Percentiles rank a stretch among this genome's conserved stretches.
Evolutionary conservation across 345 rosid genomes (phyloP).

Genomic region (Ricinus communis): DNA sequence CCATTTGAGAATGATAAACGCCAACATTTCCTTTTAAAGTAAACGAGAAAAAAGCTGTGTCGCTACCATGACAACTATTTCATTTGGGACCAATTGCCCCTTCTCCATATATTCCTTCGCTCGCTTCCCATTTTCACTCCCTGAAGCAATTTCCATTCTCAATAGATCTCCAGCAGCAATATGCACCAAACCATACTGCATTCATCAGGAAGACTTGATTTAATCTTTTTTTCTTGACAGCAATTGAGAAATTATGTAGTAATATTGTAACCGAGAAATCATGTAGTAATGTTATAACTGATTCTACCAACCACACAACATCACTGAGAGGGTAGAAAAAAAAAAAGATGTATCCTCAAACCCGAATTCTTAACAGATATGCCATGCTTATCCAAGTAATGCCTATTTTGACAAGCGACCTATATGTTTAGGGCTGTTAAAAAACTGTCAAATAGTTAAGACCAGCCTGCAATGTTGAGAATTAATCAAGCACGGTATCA

Average conservation of each 20-base stretch:
- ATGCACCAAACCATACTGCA: constrained; percentile 93
- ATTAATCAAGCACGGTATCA: background rate
- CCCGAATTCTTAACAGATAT: background rate
- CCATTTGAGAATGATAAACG: constrained; percentile 9
- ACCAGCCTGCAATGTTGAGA: background rate
- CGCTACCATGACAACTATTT: constrained; percentile 69
- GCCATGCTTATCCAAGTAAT: background rate
- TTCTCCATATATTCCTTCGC: constrained; percentile 89
- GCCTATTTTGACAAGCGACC: background rate
- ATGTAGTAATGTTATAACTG: constrained; percentile 11
- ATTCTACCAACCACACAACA: constrained; percentile 1
- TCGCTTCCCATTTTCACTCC: constrained; percentile 77
- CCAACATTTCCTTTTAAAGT: background rate
- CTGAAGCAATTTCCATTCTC: constrained; percentile 74
- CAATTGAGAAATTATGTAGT: constrained; percentile 17
- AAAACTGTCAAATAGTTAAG: background rate
- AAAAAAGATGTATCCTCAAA: background rate
- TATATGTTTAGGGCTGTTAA: background rate
- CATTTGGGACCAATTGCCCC: constrained; percentile 74
- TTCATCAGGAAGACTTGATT: constrained; percentile 37
- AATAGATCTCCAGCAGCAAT: constrained; percentile 90
- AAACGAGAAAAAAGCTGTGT: background rate
- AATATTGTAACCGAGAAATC: constrained; percentile 8
- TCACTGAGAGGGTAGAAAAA: background rate
- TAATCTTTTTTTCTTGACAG: constrained; percentile 25